phyloP scores from a whole-genome alignment of 176 grass and related monocot genomes.

The Triticum dicoccoides region DNA sequence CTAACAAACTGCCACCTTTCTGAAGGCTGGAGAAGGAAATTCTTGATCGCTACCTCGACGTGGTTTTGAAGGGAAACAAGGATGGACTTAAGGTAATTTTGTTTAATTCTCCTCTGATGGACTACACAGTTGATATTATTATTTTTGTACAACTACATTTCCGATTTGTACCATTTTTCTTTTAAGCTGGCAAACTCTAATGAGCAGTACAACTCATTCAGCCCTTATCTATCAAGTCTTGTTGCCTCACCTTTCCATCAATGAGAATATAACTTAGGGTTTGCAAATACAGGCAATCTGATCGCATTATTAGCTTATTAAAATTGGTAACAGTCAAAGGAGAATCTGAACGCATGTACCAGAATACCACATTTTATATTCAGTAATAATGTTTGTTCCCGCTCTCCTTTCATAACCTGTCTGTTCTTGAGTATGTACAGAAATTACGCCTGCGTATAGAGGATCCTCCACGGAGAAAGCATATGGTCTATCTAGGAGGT shows the following conservation, averaged over 20 bases:
- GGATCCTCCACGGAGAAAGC: constrained; percentile 93
- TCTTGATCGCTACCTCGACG: constrained; percentile 87
- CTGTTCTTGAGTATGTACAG: constrained; percentile 36
- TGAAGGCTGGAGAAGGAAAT: constrained; percentile 92
- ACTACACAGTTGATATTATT: background rate
- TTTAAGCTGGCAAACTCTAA: background rate
- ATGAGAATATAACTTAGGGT: background rate
- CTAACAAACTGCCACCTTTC: constrained; percentile 16
- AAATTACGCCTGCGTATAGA: constrained; percentile 90
- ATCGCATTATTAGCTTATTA: background rate
- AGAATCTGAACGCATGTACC: background rate
- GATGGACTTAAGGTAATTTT: constrained; percentile 79
- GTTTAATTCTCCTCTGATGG: background rate
- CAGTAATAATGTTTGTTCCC: background rate
- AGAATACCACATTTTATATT: background rate
- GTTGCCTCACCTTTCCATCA: background rate
- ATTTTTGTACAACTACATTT: background rate
- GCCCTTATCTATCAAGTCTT: background rate
- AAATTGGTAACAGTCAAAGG: background rate
- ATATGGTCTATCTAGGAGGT: constrained; percentile 96
- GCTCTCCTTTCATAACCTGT: background rate
- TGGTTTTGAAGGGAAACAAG: constrained; percentile 94
- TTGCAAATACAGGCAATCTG: constrained; percentile 5
- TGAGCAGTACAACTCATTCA: background rate
- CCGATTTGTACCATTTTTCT: background rate